Evolutionary conservation across 1,284 basidiomycete species (phyloP), one percentile per base, ranked within the genome.

Genomic region (Neotropicomus parvogracilis): DNA sequence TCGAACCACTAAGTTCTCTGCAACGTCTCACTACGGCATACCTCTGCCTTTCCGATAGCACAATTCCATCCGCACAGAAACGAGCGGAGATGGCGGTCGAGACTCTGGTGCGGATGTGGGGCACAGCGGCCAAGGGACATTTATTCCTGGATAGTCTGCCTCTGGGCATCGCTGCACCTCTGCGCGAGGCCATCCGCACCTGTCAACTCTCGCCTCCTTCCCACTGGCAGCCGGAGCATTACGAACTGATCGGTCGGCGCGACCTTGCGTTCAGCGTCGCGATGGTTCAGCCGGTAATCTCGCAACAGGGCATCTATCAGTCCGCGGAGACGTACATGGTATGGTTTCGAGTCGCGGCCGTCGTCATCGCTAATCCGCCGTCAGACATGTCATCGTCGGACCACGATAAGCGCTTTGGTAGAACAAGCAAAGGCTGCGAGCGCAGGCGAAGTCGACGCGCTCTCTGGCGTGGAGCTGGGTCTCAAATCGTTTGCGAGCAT

Each of bases 111-210:
- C 64, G 71, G 1, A 60, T 71, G 74, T 3, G 70, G 82, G 37
- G 77, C 14, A 59, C 65, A 5, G 67, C 67, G 8, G 60, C 56
- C 75, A 45, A 60, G 66, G 14, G 75, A 73, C 36, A 70, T 19
- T 40, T 54, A 7, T 54, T 83, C 56, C 60, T 80, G 68, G 65
- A 77, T 57, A 58, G 70, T 19, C 63, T 90, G n/a, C 82, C 91
- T 1, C 66, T 90, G 6, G 89, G 88, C 0, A 69, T 95, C 14
- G 80, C 85, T 2, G 72, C 91, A 8, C 93, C 94, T 0, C 70
- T 97, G 5, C 72, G 83, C 45, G 95, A 98, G 65, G 89, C 88
- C 6, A 73, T 90, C 20, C 73, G 91, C 45, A 83, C 85, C 10
- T 91, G 88, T 57, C 92, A 95, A 59, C 67, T 87, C 12, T 77